These are phyloP conservation scores for Puccinia coronata DNA, from an alignment of 1,284 basidiomycete species.

Conservation along the genomic window DNA sequence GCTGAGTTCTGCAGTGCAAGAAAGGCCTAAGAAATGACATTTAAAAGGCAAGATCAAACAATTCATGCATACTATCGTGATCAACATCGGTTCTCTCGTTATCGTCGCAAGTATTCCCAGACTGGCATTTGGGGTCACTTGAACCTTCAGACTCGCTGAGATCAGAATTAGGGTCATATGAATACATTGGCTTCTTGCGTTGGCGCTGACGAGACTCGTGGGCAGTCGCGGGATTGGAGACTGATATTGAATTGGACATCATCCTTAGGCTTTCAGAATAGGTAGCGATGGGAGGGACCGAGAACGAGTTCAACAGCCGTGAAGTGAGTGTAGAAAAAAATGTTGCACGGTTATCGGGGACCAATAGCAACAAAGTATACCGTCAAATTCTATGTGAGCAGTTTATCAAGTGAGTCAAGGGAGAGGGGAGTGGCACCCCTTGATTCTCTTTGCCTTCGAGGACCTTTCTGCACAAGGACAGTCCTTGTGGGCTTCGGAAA, in stretches of 20 bases:
- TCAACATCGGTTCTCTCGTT: slow-evolving; percentile 53
- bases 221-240: background rate
- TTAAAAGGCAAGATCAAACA: slow-evolving; percentile 62
- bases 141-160: slow-evolving; percentile 51
- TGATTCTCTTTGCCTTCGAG: background rate
- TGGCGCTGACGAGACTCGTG: slow-evolving; percentile 25
- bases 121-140: slow-evolving; percentile 45
- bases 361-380: too few species aligned
- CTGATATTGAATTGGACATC: background rate
- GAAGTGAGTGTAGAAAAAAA: background rate
- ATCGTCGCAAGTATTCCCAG: slow-evolving; percentile 51
- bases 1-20: background rate
- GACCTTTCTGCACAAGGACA: slow-evolving; percentile 16
- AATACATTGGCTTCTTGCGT: slow-evolving; percentile 40
- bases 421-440: background rate
- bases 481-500: background rate
- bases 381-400: background rate
- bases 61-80: slow-evolving; percentile 64
- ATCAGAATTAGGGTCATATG: slow-evolving; percentile 46
- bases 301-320: background rate
- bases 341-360: too few species aligned
- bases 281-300: background rate
- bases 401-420: background rate
- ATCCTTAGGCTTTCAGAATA: background rate
- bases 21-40: slow-evolving; percentile 64